Base-by-base conservation (phyloP, 257 asterid species). In the Lithospermum erythrorhizon region DNA sequence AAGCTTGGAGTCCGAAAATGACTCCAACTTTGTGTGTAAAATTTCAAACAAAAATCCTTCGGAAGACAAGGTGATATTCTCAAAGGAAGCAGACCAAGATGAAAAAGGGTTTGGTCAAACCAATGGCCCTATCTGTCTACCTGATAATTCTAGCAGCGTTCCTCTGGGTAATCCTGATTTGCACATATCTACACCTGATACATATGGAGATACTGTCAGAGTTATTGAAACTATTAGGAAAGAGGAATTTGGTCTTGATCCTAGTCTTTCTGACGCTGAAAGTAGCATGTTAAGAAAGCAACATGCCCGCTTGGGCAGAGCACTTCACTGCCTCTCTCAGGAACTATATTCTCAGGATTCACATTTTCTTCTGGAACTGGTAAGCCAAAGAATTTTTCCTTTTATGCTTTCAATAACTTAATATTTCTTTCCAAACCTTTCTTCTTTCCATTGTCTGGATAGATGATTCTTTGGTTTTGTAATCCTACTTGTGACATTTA, bases 261-360 rank as follows among this genome's bases (percentile, higher is more conserved):
- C 76, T 62, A 63, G 67, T 68, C 72, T 78, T 73, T 83, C 95
- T n/a, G 80, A 63, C 59, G 61, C 71, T 59, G 95, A 89, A 68
- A 86, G 66, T 68, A 82, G 29, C 65, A 76, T 93, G 87, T 76
- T 93, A 78, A 79, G 77, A 82, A 93, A 93, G 87, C 98, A 89
- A 74, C 98, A 93, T 76, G 89, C 97, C 70, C 89, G 97, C 58
- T 69, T 93, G 65, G 97, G 98, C 69, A 88, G 98, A 76, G 98
- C 98, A 61, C 97, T 93, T 57, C 94, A 89, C 65, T 93, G 97
- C 75, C 95, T 93, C 61, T 89, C 98, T 35, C 95, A 86, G 57
- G 98, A 93, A 82, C 66, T 93, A 70, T 93, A 93, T 73, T 93
- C 98, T 66, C 95, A 89, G 72, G 98, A 93, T 80, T 93, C 98